Conservation (phyloP, 2,329 filamentous ascomycete genomes). For the Aureobasidium sp. region DNA sequence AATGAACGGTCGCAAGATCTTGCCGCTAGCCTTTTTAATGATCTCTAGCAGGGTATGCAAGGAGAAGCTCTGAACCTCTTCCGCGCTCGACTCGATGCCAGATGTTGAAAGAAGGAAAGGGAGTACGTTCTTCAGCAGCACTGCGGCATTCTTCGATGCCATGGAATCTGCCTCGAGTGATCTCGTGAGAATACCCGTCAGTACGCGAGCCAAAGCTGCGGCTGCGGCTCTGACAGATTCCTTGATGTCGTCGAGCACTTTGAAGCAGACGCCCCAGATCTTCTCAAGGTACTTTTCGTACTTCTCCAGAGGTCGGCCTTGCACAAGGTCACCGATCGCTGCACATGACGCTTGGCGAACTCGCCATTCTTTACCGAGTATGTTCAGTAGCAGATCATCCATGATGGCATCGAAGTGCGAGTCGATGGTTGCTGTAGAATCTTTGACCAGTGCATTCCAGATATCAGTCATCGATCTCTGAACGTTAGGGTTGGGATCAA, state of each 20-base stretch:
- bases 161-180: slow-evolving; percentile 73
- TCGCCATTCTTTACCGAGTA: slow-evolving; percentile 88
- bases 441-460: slow-evolving; percentile 92
- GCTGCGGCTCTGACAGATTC: slow-evolving; percentile 78
- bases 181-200: slow-evolving; percentile 79
- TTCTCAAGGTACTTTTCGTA: slow-evolving; percentile 80
- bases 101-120: slow-evolving; percentile 86
- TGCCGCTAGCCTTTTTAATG: slow-evolving; percentile 76
- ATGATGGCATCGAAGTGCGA: slow-evolving; percentile 83
- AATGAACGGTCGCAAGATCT: slow-evolving; percentile 70
- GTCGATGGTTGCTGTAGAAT: slow-evolving; percentile 69
- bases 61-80: slow-evolving; percentile 81
- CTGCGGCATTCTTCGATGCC: slow-evolving; percentile 58
- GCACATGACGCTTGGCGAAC: slow-evolving; percentile 87
- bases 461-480: slow-evolving; percentile 96
- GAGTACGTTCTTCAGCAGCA: slow-evolving; percentile 78
- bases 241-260: slow-evolving; percentile 94
- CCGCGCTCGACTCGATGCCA: slow-evolving; percentile 78
- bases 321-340: slow-evolving; percentile 80
- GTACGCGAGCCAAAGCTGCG: slow-evolving; percentile 69
- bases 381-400: slow-evolving; percentile 74
- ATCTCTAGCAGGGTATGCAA: slow-evolving; percentile 76
- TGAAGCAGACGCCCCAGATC: slow-evolving; percentile 81
- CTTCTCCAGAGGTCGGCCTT: slow-evolving; percentile 59
- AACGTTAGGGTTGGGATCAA: slow-evolving; percentile 90